Conservation (phyloP, 2,329 filamentous ascomycete species). For the Pseudonectria foliicola region DNA sequence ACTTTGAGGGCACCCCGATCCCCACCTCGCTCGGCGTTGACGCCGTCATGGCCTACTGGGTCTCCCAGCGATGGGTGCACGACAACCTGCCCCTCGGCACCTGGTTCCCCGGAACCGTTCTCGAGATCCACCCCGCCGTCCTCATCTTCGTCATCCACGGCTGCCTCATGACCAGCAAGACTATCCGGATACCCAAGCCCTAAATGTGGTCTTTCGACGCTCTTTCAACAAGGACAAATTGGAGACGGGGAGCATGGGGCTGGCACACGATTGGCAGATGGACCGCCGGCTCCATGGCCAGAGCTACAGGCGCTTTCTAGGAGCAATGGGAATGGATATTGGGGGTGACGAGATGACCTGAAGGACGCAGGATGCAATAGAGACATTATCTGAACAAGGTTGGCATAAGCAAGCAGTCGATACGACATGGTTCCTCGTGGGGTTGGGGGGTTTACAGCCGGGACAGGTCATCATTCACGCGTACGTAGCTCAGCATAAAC, state of each 20-base stretch:
- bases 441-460: constrained; percentile 8
- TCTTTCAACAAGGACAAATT: constrained; percentile 7
- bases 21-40: constrained; percentile 81
- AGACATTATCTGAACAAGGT: neutral
- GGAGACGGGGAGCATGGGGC: no score
- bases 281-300: no score
- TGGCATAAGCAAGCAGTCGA: constrained; percentile 1
- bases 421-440: constrained; percentile 5
- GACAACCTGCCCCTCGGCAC: constrained; percentile 72
- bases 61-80: constrained; percentile 71
- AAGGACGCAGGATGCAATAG: no score
- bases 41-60: constrained; percentile 82
- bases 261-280: no score
- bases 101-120: constrained; percentile 54
- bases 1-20: constrained; percentile 96
- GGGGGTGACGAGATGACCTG: no score
- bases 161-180: constrained; percentile 92
- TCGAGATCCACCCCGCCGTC: constrained; percentile 82
- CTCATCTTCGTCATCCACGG: constrained; percentile 81
- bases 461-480: constrained; percentile 18
- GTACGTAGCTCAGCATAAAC: constrained; percentile 13
- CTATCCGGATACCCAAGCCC: constrained; percentile 88
- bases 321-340: no score
- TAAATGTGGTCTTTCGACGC: constrained; percentile 26
- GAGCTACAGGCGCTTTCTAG: no score